Percentiles rank a stretch among this genome's conserved stretches.
Evolutionary conservation across 768 basidiomycete species (phyloP).

Genomic region (Flagelloscypha sp.): DNA sequence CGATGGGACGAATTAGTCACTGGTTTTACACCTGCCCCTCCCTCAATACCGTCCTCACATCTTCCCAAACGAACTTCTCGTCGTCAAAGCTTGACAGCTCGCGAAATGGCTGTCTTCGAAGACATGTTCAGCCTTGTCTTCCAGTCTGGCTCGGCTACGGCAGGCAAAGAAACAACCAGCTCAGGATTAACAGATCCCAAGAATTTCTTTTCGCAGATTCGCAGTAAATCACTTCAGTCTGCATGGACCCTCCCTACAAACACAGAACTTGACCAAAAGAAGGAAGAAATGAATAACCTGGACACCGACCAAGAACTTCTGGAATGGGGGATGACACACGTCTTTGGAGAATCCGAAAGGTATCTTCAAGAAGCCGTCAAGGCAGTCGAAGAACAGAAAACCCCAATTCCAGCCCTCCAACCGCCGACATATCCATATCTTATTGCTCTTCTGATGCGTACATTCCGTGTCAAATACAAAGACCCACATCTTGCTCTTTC

Average conservation of each 20-base stretch:
- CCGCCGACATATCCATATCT: slow-evolving; percentile 66
- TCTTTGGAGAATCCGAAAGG: slow-evolving; percentile 53
- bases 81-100: slow-evolving; percentile 58
- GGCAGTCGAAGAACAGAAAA: slow-evolving; percentile 14
- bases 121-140: slow-evolving; percentile 72
- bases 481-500: slow-evolving; percentile 78
- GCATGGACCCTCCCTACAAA: slow-evolving; percentile 47
- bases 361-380: slow-evolving; percentile 26
- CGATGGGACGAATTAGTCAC: slow-evolving; percentile 52
- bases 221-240: slow-evolving; percentile 15
- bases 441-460: slow-evolving; percentile 67
- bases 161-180: slow-evolving; percentile 8
- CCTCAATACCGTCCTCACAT: slow-evolving; percentile 14
- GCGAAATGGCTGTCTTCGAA: slow-evolving; percentile 58
- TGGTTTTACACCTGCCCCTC: slow-evolving; percentile 28
- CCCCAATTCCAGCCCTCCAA: slow-evolving; percentile 35
- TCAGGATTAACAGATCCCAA: slow-evolving; percentile 9
- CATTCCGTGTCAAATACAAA: slow-evolving; percentile 68
- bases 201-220: neutral
- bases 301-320: slow-evolving; percentile 62
- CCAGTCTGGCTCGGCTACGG: too few relatives aligned
- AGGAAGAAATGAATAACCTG: slow-evolving; percentile 67
- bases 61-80: slow-evolving; percentile 18
- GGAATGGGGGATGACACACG: slow-evolving; percentile 60
- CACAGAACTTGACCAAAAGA: slow-evolving; percentile 56